A percentile compares a stretch with the other conserved stretches of the same genome.
Conservation (phyloP, 139 green algal species). For the Coccomyxa sp. region DNA sequence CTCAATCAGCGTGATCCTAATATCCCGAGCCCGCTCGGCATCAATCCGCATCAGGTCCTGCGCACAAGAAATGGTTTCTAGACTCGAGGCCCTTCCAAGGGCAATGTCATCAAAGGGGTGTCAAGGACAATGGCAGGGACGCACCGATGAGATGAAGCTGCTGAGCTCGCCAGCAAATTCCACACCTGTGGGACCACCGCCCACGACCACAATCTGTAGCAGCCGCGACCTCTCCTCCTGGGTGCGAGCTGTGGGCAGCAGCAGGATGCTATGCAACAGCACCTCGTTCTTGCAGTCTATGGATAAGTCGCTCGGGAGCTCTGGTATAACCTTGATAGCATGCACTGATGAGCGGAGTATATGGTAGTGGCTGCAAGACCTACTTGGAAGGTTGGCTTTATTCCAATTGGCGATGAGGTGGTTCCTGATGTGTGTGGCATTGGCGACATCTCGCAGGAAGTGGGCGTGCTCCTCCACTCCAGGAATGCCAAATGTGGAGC, state of each 20-base stretch:
- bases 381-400: slow-evolving; percentile 58
- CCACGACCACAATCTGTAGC: slow-evolving; percentile 80
- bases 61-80: background rate
- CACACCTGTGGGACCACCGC: slow-evolving; percentile 79
- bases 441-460: slow-evolving; percentile 62
- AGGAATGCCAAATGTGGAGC: slow-evolving; percentile 83
- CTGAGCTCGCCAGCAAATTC: slow-evolving; percentile 80
- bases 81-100: background rate
- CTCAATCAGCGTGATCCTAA: slow-evolving; percentile 69
- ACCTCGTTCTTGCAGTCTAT: background rate
- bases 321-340: background rate
- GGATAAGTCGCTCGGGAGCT: background rate
- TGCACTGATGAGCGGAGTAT: background rate
- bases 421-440: slow-evolving; percentile 53
- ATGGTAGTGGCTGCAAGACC: background rate
- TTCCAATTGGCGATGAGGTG: slow-evolving; percentile 69
- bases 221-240: slow-evolving; percentile 43
- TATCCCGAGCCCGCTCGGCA: slow-evolving; percentile 6
- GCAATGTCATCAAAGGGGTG: slow-evolving; percentile 17
- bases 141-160: slow-evolving; percentile 46
- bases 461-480: slow-evolving; percentile 67
- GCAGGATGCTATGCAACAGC: background rate
- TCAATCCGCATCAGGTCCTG: slow-evolving; percentile 38
- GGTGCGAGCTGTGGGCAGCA: background rate
- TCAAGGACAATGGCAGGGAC: background rate